phyloP scores from a whole-genome alignment of 768 basidiomycete species.

The Tulasnella calospora region DNA sequence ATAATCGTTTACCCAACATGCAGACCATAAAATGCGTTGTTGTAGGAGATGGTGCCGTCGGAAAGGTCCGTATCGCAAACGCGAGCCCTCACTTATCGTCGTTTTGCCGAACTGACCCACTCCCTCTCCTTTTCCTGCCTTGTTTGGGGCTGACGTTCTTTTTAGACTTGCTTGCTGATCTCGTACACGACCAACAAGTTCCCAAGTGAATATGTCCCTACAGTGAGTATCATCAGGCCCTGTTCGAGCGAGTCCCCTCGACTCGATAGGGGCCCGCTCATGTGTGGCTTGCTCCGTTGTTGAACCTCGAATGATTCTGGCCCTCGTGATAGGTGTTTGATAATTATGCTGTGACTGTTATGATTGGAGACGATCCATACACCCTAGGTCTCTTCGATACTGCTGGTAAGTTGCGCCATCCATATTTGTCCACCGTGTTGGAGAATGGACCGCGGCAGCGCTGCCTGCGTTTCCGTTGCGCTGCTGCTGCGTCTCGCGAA shows the following conservation, averaged over 20 bases:
- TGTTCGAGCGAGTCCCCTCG: neutral
- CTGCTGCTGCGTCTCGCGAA: conserved; percentile 1
- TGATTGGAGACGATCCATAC: conserved; percentile 99
- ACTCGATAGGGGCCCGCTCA: conserved; percentile 28
- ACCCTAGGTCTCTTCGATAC: conserved; percentile 98
- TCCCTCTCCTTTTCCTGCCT: neutral
- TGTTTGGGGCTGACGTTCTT: conserved; percentile 23
- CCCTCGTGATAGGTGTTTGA: conserved; percentile 67
- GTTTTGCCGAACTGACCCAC: neutral
- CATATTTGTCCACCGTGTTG: neutral
- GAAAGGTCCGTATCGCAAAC: conserved; percentile 66
- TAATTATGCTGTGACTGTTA: conserved; percentile 99
- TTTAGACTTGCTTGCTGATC: conserved; percentile 89
- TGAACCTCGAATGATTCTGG: conserved; percentile 35
- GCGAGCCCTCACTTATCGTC: neutral
- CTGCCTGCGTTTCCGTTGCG: neutral
- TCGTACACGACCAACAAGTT: conserved; percentile 98
- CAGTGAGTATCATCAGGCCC: conserved; percentile 52
- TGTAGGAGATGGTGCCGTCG: conserved; percentile 96
- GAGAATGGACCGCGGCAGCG: neutral
- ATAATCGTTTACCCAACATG: conserved; percentile 44
- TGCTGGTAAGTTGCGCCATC: conserved; percentile 60
- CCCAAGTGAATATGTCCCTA: conserved; percentile 98
- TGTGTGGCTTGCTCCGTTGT: neutral
- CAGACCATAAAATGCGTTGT: conserved; percentile 98